Base-by-base conservation (phyloP, 768 basidiomycete genomes). In the Rhizopogon vinicolor region DNA sequence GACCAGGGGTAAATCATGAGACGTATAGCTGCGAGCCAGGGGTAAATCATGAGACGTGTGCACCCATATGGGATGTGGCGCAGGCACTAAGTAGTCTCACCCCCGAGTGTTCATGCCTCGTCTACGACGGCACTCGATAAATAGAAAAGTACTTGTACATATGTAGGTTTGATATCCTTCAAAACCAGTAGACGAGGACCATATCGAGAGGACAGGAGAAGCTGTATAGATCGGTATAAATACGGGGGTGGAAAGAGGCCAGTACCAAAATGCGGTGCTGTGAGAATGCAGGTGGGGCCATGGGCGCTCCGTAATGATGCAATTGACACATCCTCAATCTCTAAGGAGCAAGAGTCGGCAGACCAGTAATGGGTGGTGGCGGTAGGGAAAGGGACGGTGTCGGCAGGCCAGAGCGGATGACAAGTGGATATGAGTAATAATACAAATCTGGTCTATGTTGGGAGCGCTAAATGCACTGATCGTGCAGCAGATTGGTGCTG, bases 371-470 rank as follows among this genome's bases (percentile, higher is more conserved):
- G 54, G 66, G 56, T 55, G 50, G 58, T 51, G 63, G 60, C 65
- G 48, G 44, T 46, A 55, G 50, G 57, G 58, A 53, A 60, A 58
- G 49, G 46, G 52, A 52, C 56, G 51, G 59, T 63, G 61, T 55
- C 58, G 59, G 51, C 48, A 37, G 59, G 60, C 65, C 61, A 51
- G 51, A 55, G 19, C 28, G 25, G 54, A 59, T 68, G 68, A 54
- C 55, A 65, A 64, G 58, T 56, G 57, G 53, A 49, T 49, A 68
- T 68, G 68, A 70, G 66, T 68, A 70, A 70, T 70, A 62, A 68
- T 68, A 68, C 66, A 68, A 67, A 58, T 56, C 41, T 46, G 53
- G 28, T 44, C 40, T 53, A 55, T 28, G 51, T 42, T 57, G 54
- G 53, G 57, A 44, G 55, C 52, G 46, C 37, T 54, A 39, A 53